These are phyloP conservation scores for Pyricularia sp. DNA, from an alignment of 2,329 filamentous ascomycete species.

Conservation along the genomic window DNA sequence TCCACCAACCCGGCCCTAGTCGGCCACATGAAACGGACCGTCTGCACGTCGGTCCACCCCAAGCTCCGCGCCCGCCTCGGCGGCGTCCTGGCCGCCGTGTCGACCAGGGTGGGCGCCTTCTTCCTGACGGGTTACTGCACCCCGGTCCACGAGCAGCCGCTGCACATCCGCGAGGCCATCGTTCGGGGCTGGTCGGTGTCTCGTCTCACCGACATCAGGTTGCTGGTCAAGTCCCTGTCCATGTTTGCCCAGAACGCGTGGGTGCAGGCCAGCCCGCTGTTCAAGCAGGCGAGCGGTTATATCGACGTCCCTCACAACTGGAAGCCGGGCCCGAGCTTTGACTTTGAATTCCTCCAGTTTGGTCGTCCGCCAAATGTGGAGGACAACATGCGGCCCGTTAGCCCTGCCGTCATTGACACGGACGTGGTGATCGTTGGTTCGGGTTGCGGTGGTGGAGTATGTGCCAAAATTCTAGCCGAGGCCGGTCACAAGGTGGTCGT, in stretches of 20 bases:
- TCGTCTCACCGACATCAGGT: slow-evolving; percentile 42
- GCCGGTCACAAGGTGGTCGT: slow-evolving; percentile 68
- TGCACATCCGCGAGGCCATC: slow-evolving; percentile 51
- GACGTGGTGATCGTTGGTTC: slow-evolving; percentile 83
- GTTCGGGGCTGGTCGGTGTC: slow-evolving; percentile 53
- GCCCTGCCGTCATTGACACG: slow-evolving; percentile 55
- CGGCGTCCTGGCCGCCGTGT: slow-evolving; percentile 27
- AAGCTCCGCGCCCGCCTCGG: slow-evolving; percentile 26
- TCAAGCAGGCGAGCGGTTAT: slow-evolving; percentile 48
- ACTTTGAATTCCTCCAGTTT: slow-evolving; percentile 55
- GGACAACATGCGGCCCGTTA: not conserved
- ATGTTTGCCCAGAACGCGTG: slow-evolving; percentile 44
- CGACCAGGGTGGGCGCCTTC: slow-evolving; percentile 49
- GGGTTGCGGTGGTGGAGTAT: slow-evolving; percentile 76
- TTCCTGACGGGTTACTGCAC: slow-evolving; percentile 59
- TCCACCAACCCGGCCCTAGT: slow-evolving; percentile 44
- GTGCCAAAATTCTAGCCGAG: slow-evolving; percentile 71
- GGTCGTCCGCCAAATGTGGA: slow-evolving; percentile 20
- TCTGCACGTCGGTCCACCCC: slow-evolving; percentile 24
- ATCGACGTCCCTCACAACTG: slow-evolving; percentile 42
- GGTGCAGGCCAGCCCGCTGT: slow-evolving; percentile 43
- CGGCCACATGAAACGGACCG: slow-evolving; percentile 32
- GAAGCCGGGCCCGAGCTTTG: slow-evolving; percentile 38
- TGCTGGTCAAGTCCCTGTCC: slow-evolving; percentile 45
- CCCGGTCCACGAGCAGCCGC: slow-evolving; percentile 51